These are phyloP conservation scores for Cornus kousa DNA, from an alignment of 148 eudicot species.

Conservation along the genomic window DNA sequence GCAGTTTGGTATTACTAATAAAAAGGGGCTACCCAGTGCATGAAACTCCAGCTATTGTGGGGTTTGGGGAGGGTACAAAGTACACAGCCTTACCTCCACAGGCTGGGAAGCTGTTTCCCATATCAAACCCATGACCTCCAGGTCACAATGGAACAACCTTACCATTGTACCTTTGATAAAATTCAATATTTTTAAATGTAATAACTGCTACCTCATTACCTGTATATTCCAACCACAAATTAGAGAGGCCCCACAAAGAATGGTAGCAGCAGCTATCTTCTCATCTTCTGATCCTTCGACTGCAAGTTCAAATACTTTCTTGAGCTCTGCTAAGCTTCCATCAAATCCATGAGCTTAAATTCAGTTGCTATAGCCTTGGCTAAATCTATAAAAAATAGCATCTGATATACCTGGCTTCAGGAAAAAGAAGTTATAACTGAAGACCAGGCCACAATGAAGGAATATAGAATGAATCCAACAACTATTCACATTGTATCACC, in stretches of 20 bases:
- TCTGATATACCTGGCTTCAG: constrained; percentile 7
- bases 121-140: no score
- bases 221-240: constrained; percentile 61
- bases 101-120: no score
- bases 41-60: background rate
- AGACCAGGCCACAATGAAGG: background rate
- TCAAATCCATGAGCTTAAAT: constrained; percentile 54
- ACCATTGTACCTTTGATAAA: background rate
- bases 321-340: constrained; percentile 72
- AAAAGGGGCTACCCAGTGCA: background rate
- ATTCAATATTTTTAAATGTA: background rate
- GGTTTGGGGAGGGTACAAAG: background rate
- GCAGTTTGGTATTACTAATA: background rate
- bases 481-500: background rate
- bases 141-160: no score
- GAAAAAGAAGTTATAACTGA: background rate
- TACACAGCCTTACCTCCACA: no score
- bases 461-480: background rate
- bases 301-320: constrained; percentile 53
- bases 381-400: constrained; percentile 19
- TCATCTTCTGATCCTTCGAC: constrained; percentile 51
- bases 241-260: constrained; percentile 63
- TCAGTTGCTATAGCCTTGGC: constrained; percentile 40
- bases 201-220: constrained; percentile 23
- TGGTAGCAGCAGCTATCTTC: constrained; percentile 49